These are phyloP conservation scores for Bonia amplexicaulis DNA, from an alignment of 176 grass and related monocot species.

Conservation along the genomic window DNA sequence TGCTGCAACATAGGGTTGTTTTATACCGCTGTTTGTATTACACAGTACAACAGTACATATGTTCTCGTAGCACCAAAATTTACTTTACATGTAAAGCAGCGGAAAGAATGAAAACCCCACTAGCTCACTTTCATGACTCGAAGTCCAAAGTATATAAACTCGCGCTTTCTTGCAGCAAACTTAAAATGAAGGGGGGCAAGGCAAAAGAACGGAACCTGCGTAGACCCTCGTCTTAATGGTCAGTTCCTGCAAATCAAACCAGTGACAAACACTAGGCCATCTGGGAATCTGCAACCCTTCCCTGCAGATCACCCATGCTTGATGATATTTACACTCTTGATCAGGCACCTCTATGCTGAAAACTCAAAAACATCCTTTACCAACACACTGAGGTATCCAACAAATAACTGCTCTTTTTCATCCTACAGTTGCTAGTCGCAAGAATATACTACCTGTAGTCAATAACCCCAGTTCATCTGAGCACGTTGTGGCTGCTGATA, in stretches of 20 bases:
- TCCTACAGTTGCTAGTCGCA: slow-evolving; percentile 13
- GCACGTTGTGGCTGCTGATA: slow-evolving; percentile 65
- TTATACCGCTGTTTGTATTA: slow-evolving; percentile 37
- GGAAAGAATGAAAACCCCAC: slow-evolving; percentile 48
- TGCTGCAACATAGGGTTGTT: slow-evolving; percentile 2
- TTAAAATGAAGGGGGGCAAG: slow-evolving; percentile 19
- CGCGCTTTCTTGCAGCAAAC: slow-evolving; percentile 24
- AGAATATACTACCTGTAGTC: slow-evolving; percentile 31
- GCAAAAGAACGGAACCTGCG: slow-evolving; percentile 33
- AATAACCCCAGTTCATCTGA: slow-evolving; percentile 82
- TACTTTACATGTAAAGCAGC: slow-evolving; percentile 58
- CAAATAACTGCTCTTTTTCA: slow-evolving; percentile 28
- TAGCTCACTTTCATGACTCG: slow-evolving; percentile 30
- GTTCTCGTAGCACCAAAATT: slow-evolving; percentile 56
- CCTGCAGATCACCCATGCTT: slow-evolving; percentile 48
- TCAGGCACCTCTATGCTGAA: slow-evolving; percentile 32
- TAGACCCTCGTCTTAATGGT: slow-evolving; percentile 50
- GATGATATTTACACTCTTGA: slow-evolving; percentile 66
- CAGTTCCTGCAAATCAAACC: slow-evolving; percentile 52
- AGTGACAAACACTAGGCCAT: slow-evolving; percentile 31
- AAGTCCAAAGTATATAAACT: slow-evolving; percentile 26
- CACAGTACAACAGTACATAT: slow-evolving; percentile 44
- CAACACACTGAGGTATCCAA: slow-evolving; percentile 27
- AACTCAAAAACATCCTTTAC: slow-evolving; percentile 28
- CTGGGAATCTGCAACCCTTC: slow-evolving; percentile 35